phyloP scores from a whole-genome alignment of 139 green algal species.

The Zygnema cylindricum region DNA sequence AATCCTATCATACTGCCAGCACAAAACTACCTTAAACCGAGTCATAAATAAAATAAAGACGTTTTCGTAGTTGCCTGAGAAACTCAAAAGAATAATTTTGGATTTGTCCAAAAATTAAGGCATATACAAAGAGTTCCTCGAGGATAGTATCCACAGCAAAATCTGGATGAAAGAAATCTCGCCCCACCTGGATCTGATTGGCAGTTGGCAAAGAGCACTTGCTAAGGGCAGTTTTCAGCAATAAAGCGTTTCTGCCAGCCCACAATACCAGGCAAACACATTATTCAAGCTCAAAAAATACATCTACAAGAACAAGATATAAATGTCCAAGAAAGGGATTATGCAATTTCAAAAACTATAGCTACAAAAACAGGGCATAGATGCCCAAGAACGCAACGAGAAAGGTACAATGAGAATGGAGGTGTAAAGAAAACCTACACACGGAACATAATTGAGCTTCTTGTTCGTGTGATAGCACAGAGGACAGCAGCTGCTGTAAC shows the following conservation, averaged over 20 bases:
- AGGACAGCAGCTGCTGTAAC: slow-evolving; percentile 35
- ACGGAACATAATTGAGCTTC: slow-evolving; percentile 45
- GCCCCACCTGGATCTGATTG: slow-evolving; percentile 29
- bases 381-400: not conserved
- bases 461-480: slow-evolving; percentile 21
- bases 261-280: not conserved
- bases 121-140: too few relatives aligned
- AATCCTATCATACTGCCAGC: too few relatives aligned
- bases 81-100: too few relatives aligned
- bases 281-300: not conserved
- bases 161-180: too few relatives aligned
- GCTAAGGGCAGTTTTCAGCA: slow-evolving; percentile 25
- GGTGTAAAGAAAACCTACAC: slow-evolving; percentile 25
- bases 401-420: too few relatives aligned
- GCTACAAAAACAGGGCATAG: not conserved
- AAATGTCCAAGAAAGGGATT: not conserved
- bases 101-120: too few relatives aligned
- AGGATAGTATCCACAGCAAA: too few relatives aligned
- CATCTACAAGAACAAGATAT: not conserved
- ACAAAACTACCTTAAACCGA: too few relatives aligned
- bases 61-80: too few relatives aligned
- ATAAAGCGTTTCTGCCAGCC: slow-evolving; percentile 31
- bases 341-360: not conserved
- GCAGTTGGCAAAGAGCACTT: slow-evolving; percentile 30
- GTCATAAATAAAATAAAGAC: too few relatives aligned